A percentile compares a stretch with the other conserved stretches of the same genome.
Conservation (phyloP, 768 basidiomycete species). For the Xerocomus potaroensis region DNA sequence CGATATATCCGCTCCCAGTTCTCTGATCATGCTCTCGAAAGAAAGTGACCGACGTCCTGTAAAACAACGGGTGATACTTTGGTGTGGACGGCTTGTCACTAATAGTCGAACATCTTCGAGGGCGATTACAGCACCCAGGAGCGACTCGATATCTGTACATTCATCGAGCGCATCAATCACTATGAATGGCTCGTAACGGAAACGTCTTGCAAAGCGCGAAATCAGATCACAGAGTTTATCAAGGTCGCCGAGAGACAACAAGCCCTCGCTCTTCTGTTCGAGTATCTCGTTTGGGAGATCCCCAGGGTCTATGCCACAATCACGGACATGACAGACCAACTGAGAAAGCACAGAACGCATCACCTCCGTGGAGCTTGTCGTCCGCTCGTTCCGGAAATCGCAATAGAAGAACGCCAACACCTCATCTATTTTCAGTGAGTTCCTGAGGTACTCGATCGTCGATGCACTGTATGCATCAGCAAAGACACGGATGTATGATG, state of each 20-base stretch:
- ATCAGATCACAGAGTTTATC: background rate
- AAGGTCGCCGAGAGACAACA: background rate
- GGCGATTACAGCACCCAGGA: background rate
- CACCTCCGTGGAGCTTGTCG: background rate
- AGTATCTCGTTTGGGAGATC: background rate
- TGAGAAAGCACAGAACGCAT: constrained; percentile 5
- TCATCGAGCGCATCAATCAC: constrained; percentile 12
- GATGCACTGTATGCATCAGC: background rate
- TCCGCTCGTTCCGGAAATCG: constrained; percentile 2
- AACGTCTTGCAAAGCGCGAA: background rate
- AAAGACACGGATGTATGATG: background rate
- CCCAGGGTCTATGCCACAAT: background rate
- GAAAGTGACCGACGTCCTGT: background rate
- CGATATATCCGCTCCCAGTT: background rate
- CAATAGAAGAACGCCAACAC: constrained; percentile 3
- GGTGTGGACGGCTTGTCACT: background rate
- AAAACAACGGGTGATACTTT: background rate
- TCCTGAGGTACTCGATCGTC: constrained; percentile 1
- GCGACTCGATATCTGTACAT: background rate
- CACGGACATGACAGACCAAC: background rate
- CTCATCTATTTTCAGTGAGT: background rate
- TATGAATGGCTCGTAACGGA: constrained; percentile 1
- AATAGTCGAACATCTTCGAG: background rate
- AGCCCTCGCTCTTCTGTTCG: background rate
- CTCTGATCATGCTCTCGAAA: background rate